Base-by-base conservation (phyloP, 495 filamentous ascomycete genomes). In the Penicillium flavigenum region DNA sequence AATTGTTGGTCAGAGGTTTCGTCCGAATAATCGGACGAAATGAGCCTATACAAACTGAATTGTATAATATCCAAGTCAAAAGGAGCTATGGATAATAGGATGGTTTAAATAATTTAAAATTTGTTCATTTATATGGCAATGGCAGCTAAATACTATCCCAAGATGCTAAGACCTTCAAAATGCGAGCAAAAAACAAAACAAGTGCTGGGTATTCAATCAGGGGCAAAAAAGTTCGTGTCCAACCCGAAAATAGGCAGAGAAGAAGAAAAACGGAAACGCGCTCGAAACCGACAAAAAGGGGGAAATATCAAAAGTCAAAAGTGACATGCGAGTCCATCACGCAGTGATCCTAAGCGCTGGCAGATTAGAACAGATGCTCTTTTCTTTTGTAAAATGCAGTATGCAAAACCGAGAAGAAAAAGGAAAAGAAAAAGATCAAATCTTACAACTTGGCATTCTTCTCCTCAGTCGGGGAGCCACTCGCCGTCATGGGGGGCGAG, bases 391-490 rank as follows among this genome's bases (percentile, higher is more conserved):
- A 46, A 49, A 46, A 34, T 46, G 48, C 48, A 49, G 19, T 6
- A 31, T 47, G 27, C 46, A 48, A 31, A 31, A 26, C 26, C 26
- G n/a, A 60, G 9, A 47, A 19, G 34, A 51, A 56, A 47, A 47
- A 19, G 29, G 45, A 61, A 17, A 56, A 47, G 56, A 55, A 64
- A 54, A 44, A 36, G 22, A 16, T 27, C 43, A 54, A 36, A 38
- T 61, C 61, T 77, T 76, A 79, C 71, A 79, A 60, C 69, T 76
- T 77, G 38, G 75, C 63, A 49, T 68, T 66, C 63, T 77, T 74
- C 47, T 74, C 70, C 31, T 76, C 74, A 32, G 59, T 65, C n/a
- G 62, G 62, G 31, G 68, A 63, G 19, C 70, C 70, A 49, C 64
- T 68, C 45, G 32, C 52, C 14, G 52, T 55, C 16, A 66, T 32